Base-by-base conservation (phyloP, 257 asterid genomes). In the Leptodermis oblonga region DNA sequence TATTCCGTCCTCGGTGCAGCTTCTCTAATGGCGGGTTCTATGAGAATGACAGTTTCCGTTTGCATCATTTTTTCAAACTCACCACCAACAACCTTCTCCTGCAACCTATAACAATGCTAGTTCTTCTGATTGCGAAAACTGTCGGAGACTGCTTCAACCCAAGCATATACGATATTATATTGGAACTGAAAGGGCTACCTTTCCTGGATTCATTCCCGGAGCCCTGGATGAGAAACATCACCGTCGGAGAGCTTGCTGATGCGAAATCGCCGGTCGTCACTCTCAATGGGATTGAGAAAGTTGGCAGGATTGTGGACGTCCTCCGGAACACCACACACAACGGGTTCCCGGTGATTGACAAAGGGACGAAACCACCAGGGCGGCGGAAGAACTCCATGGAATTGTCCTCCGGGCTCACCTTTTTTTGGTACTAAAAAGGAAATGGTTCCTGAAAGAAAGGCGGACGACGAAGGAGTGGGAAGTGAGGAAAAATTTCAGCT, bases 91-190 rank as follows among this genome's bases (percentile, higher is more conserved):
- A 92, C 84, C 98, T 92, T 65, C 89, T 92, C 70, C 78, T 92
- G 73, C 87, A 90, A 66, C 97, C 98, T 70, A 85, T 86, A 30
- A 92, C 92, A 67, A 92, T 92, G 97, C 80, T 92, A 33, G 97
- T 84, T 75, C 88, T 92, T 42, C 81, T 92, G 34, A 83, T 90
- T 26, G 89, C 96, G 36, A 92, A 90, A 75, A 88, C 87, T 20
- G 98, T 86, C n/a, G 98, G 98, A 64, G 98, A 90, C 75, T 84
- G 91, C 85, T 88, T 92, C 88, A 92, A 90, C 74, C 97, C 92
- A 63, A 92, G 98, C 85, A 90, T 88, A 60, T 90, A 92, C 23
- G 97, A 92, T 22, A 90, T 88, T 71, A 92, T 92, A 76, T 81
- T 92, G 67, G 96, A 92, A 63, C 81, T 90, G 56, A 90, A 92